Conservation (phyloP, 805 yeast genomes). For the Nakazawaea ambrosiae region DNA sequence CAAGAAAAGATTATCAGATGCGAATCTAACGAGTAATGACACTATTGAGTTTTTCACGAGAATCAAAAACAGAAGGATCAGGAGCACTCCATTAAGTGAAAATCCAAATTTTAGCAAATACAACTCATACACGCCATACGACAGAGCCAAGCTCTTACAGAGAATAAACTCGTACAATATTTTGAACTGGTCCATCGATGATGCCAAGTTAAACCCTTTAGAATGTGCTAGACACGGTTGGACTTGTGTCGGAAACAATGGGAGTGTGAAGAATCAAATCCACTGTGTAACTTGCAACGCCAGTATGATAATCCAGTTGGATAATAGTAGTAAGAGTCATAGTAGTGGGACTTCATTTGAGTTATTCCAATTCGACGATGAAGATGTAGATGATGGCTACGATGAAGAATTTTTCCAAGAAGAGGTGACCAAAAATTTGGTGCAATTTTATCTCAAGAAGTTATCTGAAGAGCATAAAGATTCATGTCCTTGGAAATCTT, state of each 20-base stretch:
- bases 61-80: slow-evolving; percentile 7
- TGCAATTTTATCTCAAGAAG: slow-evolving; percentile 1
- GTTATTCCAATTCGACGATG: slow-evolving; percentile 9
- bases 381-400: slow-evolving; percentile 3
- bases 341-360: no score
- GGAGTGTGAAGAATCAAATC: slow-evolving; percentile 23
- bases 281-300: slow-evolving; percentile 27
- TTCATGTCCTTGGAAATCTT: slow-evolving; percentile 18
- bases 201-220: slow-evolving; percentile 32
- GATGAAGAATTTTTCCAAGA: slow-evolving; percentile 16
- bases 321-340: slow-evolving; percentile 11
- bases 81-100: background rate
- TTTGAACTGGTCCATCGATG: slow-evolving; percentile 37
- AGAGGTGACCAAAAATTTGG: slow-evolving; percentile 6
- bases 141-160: slow-evolving; percentile 25
- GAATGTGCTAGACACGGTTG: slow-evolving; percentile 47
- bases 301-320: slow-evolving; percentile 20
- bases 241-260: slow-evolving; percentile 29
- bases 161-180: slow-evolving; percentile 38
- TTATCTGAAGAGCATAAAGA: slow-evolving; percentile 12
- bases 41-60: slow-evolving; percentile 10
- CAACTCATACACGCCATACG: slow-evolving; percentile 30
- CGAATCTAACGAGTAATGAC: slow-evolving; percentile 5
- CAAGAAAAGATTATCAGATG: slow-evolving; percentile 9
- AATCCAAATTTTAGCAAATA: slow-evolving; percentile 7